Evolutionary conservation across 1,139 yeast species (phyloP), one percentile per base, ranked within the genome.

Genomic region (Yamadazyma atmosphaerica): DNA sequence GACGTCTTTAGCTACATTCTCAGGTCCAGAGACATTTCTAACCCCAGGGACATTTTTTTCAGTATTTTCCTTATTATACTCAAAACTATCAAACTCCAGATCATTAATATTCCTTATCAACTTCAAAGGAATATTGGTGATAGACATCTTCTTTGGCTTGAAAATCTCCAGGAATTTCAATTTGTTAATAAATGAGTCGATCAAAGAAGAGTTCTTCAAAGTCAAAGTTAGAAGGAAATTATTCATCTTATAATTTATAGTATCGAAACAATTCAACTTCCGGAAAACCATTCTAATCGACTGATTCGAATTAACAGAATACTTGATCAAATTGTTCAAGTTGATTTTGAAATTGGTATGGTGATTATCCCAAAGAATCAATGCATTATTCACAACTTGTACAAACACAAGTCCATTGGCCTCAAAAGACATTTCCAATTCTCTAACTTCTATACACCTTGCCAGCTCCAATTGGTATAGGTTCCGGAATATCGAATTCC

Each of bases 361-460:
- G 8, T 35, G 30, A 22, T 42, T 39, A 12, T 39, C 33, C 58
- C 57, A 52, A 13, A 52, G 21, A 6, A 52, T 41, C 12, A 54
- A 19, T 15, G 45, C 41, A 18, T 38, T 36, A 7, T 39, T 33
- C 15, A 46, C 41, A 1, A 52, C 37, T 11, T 55, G 59, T 14
- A 50, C 45, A 12, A 52, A 33, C 18, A 47, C 12, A 13, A 47
- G 40, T 16, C 49, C 46, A 24, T 39, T 29, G 2, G 27, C n/a
- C 4, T 35, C 33, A 14, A 33, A 33, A 5, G 25, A 18, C 4
- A 27, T 16, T 10, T 39, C 29, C 9, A 41, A 35, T 8, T 39
- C 38, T 17, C 26, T 36, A 5, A 43, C 32, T 11, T 38, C 43
- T 0, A 14, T 11, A 29, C 45, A 37, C 1, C 3, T 11, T 3